Percentiles rank a stretch among this genome's conserved stretches.
phyloP scores from a whole-genome alignment of 2,329 filamentous ascomycete species.

The Akanthomyces dipterigenus region DNA sequence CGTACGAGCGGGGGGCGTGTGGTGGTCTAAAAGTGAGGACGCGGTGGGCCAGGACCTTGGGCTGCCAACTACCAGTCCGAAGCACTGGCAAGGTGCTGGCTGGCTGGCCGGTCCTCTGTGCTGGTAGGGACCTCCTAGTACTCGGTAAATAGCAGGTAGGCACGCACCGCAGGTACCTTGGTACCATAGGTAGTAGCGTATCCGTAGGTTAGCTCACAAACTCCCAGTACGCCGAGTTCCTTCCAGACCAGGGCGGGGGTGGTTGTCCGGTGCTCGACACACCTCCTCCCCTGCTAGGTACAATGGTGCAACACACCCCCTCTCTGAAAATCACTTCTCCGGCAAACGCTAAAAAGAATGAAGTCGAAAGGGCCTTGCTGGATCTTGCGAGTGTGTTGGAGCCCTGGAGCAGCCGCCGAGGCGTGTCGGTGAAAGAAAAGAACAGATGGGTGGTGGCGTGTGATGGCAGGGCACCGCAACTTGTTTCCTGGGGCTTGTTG shows the following conservation, averaged over 20 bases:
- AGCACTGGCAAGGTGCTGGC: too few species aligned
- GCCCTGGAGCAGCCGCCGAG: background rate
- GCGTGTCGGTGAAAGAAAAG: background rate
- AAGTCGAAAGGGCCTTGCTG: background rate
- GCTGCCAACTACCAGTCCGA: too few species aligned
- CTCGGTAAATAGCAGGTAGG: too few species aligned
- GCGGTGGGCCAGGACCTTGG: background rate
- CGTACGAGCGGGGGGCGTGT: constrained; percentile 1
- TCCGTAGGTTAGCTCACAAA: too few species aligned
- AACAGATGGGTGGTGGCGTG: background rate
- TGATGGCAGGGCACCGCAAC: background rate
- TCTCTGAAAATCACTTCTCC: background rate
- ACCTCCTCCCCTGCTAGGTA: background rate
- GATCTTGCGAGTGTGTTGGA: background rate
- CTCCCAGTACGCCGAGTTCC: background rate
- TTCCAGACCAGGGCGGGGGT: background rate
- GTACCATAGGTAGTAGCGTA: too few species aligned
- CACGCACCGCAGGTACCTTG: too few species aligned
- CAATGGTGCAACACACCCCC: background rate
- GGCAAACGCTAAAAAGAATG: background rate
- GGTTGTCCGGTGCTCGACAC: background rate
- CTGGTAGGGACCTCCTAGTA: too few species aligned
- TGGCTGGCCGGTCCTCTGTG: too few species aligned
- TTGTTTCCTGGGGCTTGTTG: background rate
- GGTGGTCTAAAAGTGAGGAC: background rate